These are phyloP conservation scores for Xylariaceae sp. DNA, from an alignment of 2,329 filamentous ascomycete species.

Conservation along the genomic window DNA sequence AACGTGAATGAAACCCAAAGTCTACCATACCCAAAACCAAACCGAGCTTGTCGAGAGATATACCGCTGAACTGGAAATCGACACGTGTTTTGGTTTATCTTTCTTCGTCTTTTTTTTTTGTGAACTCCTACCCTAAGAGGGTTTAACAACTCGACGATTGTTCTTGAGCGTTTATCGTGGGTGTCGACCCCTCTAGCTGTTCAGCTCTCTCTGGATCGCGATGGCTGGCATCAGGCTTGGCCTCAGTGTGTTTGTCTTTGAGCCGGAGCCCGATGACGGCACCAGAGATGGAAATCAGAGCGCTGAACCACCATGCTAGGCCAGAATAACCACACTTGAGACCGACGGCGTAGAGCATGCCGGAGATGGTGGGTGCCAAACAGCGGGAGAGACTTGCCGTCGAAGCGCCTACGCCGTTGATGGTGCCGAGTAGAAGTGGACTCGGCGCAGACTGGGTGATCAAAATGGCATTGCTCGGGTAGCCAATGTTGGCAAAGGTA, in stretches of 20 bases:
- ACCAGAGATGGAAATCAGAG: constrained; percentile 67
- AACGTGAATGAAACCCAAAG: constrained; percentile 4
- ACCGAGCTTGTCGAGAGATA: neutral
- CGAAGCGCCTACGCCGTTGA: constrained; percentile 89
- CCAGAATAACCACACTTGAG: constrained; percentile 77
- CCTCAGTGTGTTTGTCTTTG: constrained; percentile 7
- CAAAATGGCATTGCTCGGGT: constrained; percentile 84
- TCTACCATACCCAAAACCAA: constrained; percentile 15
- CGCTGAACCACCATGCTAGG: constrained; percentile 89
- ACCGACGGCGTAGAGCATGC: constrained; percentile 76
- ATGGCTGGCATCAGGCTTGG: constrained; percentile 1
- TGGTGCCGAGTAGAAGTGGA: constrained; percentile 76
- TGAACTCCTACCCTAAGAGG: neutral
- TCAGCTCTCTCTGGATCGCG: constrained; percentile 12
- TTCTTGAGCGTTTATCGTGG: no score
- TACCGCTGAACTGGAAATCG: constrained; percentile 8
- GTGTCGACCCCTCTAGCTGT: neutral
- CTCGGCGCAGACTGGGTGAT: constrained; percentile 84
- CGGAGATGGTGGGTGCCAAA: constrained; percentile 83
- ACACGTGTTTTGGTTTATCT: no score
- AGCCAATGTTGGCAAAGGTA: constrained; percentile 83
- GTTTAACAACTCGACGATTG: no score
- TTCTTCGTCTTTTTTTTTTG: no score
- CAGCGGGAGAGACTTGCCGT: constrained; percentile 84
- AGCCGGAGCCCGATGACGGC: constrained; percentile 72